phyloP scores from a whole-genome alignment of 805 yeast species.

The Myxozyma sirexii region DNA sequence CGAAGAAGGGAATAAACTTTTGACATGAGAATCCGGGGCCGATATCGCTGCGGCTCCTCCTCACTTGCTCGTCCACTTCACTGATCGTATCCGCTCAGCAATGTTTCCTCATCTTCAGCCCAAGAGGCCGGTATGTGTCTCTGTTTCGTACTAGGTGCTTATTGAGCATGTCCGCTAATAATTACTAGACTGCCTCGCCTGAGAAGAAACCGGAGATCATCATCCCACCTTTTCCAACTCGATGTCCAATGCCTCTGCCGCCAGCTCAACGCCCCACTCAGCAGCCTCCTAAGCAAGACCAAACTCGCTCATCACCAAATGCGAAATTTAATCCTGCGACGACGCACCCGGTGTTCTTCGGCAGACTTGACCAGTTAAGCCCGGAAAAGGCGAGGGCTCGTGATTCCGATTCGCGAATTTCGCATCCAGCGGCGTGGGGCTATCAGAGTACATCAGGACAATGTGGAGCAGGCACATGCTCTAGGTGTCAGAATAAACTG shows the following conservation, averaged over 20 bases:
- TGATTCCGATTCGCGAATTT: slow-evolving; percentile 18
- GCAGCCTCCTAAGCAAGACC: background rate
- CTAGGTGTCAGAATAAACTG: slow-evolving; percentile 5
- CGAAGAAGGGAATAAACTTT: background rate
- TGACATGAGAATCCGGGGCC: background rate
- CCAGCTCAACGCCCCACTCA: background rate
- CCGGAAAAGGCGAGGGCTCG: background rate
- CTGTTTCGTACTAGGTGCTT: too few relatives aligned
- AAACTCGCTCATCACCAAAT: background rate
- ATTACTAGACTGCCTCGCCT: background rate
- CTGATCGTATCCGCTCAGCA: background rate
- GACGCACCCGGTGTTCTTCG: slow-evolving; percentile 32
- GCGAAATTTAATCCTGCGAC: slow-evolving; percentile 11
- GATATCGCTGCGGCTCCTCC: slow-evolving; percentile 14
- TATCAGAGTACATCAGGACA: slow-evolving; percentile 13
- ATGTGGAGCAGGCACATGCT: slow-evolving; percentile 12
- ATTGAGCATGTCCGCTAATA: too few relatives aligned
- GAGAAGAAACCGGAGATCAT: background rate
- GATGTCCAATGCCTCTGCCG: slow-evolving; percentile 6
- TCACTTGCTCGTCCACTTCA: background rate
- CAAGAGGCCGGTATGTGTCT: slow-evolving; percentile 11
- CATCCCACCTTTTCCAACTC: background rate
- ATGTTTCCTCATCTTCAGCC: slow-evolving; percentile 12
- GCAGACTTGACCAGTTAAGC: slow-evolving; percentile 8
- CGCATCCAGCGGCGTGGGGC: slow-evolving; percentile 34